phyloP scores from a whole-genome alignment of 371 early-diverging fungal genomes.

The Capniomyces stellatus region DNA sequence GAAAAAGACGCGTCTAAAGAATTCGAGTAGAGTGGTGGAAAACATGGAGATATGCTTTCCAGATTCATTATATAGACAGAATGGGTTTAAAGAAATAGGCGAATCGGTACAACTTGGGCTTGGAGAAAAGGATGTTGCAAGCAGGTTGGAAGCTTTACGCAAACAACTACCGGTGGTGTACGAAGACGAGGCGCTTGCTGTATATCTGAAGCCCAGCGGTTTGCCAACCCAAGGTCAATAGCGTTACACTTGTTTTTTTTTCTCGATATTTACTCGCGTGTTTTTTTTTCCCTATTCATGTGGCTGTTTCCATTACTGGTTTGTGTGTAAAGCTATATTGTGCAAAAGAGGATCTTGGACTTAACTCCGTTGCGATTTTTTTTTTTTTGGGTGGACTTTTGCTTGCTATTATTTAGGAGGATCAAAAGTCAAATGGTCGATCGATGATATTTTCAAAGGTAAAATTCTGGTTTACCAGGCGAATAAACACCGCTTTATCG shows the following conservation, averaged over 20 bases:
- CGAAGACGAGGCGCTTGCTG: conserved; percentile 9
- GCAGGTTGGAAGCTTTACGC: not conserved
- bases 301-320: no score
- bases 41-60: no score
- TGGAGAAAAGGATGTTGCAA: not conserved
- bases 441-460: not conserved
- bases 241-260: no score
- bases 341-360: no score
- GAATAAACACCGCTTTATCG: no score
- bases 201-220: conserved; percentile 30
- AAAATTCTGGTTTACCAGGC: no score
- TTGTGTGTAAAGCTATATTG: no score
- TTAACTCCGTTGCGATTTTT: no score
- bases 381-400: not conserved
- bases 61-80: not conserved
- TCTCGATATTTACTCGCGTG: no score
- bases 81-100: not conserved
- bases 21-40: not conserved
- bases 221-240: conserved; percentile 32
- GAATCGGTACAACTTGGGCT: not conserved
- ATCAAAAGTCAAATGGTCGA: conserved; percentile 1
- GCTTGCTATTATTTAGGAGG: not conserved
- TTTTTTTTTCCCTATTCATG: no score
- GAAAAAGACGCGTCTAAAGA: not conserved
- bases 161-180: conserved; percentile 8